These are phyloP conservation scores for Penicillium cataractarum DNA, from an alignment of 495 filamentous ascomycete species.

Conservation along the genomic window DNA sequence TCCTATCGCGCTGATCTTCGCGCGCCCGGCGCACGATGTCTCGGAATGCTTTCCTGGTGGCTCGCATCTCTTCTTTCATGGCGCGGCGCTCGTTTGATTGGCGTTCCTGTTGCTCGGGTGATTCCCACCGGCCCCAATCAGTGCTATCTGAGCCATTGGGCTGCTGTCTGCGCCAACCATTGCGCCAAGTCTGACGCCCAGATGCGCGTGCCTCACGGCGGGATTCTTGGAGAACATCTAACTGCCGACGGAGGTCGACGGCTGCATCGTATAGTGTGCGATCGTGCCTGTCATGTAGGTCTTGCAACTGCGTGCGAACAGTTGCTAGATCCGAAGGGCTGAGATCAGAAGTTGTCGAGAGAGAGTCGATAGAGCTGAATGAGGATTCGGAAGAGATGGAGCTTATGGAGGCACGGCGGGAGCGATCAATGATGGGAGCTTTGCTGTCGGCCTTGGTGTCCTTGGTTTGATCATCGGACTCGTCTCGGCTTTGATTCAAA, in stretches of 20 bases:
- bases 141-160: constrained; percentile 9
- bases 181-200: constrained; percentile 31
- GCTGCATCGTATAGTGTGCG: constrained; percentile 45
- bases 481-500: constrained; percentile 1
- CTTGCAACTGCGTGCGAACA: constrained; percentile 44
- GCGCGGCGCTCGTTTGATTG: constrained; percentile 35
- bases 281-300: constrained; percentile 44
- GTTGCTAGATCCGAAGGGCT: constrained; percentile 45
- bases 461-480: constrained; percentile 7
- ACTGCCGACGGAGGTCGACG: constrained; percentile 43
- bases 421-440: constrained; percentile 18
- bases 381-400: constrained; percentile 46
- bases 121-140: constrained; percentile 48
- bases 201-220: constrained; percentile 38
- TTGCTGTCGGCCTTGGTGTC: constrained; percentile 5
- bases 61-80: constrained; percentile 45
- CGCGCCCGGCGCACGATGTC: constrained; percentile 45
- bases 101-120: constrained; percentile 40
- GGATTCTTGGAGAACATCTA: constrained; percentile 41
- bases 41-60: constrained; percentile 44
- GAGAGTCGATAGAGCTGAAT: constrained; percentile 45
- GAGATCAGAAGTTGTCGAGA: constrained; percentile 48
- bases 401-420: constrained; percentile 39
- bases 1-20: constrained; percentile 42
- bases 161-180: constrained; percentile 26